phyloP scores from a whole-genome alignment of 495 filamentous ascomycete genomes.

The Tuber borchii region DNA sequence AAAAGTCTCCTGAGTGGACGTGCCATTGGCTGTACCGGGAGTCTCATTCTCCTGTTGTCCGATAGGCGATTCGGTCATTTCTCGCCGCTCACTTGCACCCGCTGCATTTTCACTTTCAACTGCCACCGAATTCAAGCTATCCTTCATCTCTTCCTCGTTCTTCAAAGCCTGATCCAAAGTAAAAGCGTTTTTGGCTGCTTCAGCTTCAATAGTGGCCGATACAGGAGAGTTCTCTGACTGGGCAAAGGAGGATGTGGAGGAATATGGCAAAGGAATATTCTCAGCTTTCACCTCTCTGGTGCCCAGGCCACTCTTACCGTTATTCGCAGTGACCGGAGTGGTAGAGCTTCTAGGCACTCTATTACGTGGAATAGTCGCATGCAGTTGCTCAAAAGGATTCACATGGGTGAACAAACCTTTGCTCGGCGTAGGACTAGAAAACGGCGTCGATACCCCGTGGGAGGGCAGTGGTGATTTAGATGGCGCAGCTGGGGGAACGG shows the following conservation, averaged over 20 bases:
- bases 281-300: conserved; percentile 34
- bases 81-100: conserved; percentile 10
- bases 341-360: conserved; percentile 45
- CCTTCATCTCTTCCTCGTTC: conserved; percentile 45
- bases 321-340: conserved; percentile 22
- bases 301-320: conserved; percentile 33
- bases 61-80: conserved; percentile 12
- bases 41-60: background rate
- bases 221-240: conserved; percentile 41
- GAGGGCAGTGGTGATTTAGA: conserved; percentile 26
- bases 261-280: conserved; percentile 36
- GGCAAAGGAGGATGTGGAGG: conserved; percentile 44
- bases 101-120: conserved; percentile 44
- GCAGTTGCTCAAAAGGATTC: conserved; percentile 72
- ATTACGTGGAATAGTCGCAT: conserved; percentile 60
- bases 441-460: conserved; percentile 20
- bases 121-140: background rate
- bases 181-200: conserved; percentile 42
- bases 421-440: conserved; percentile 34
- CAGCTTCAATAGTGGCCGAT: conserved; percentile 40
- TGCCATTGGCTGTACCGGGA: conserved; percentile 30
- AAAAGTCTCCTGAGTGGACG: conserved; percentile 35
- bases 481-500: conserved; percentile 28
- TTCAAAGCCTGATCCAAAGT: conserved; percentile 44
- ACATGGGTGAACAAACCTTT: conserved; percentile 63